Conservation (phyloP, 169 alveolate species). For the Plasmodium falciparum region DNA sequence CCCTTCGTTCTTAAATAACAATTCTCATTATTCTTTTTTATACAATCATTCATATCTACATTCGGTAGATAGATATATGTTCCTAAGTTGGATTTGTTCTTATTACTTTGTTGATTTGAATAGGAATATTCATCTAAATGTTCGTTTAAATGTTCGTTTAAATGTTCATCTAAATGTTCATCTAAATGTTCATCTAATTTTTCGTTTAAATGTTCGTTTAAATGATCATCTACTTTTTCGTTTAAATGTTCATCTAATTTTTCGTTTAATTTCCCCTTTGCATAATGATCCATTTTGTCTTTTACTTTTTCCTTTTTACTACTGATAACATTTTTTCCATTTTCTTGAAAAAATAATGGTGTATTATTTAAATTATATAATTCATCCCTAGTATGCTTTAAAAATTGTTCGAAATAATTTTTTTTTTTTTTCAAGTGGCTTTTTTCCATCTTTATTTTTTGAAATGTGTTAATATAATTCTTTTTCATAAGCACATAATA, state of each 20-base stretch:
- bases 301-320: neutral
- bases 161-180: too few species aligned
- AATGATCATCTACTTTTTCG: too few species aligned
- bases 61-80: too few species aligned
- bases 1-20: neutral
- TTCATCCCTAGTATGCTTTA: neutral
- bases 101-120: too few species aligned
- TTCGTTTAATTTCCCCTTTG: neutral
- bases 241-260: too few species aligned
- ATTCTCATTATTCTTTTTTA: neutral
- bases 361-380: neutral
- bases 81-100: too few species aligned
- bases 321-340: neutral
- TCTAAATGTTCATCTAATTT: too few species aligned
- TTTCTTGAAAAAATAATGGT: neutral
- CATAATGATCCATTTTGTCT: neutral
- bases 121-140: too few species aligned
- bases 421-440: slow-evolving; percentile 7
- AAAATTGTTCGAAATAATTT: neutral
- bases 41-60: too few species aligned
- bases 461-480: neutral
- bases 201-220: too few species aligned
- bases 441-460: slow-evolving; percentile 5
- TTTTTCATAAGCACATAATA: slow-evolving; percentile 33
- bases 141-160: too few species aligned